Evolutionary conservation across 192 early-diverging fungal genomes (phyloP).

Genomic region (Haplosporangium gracile): DNA sequence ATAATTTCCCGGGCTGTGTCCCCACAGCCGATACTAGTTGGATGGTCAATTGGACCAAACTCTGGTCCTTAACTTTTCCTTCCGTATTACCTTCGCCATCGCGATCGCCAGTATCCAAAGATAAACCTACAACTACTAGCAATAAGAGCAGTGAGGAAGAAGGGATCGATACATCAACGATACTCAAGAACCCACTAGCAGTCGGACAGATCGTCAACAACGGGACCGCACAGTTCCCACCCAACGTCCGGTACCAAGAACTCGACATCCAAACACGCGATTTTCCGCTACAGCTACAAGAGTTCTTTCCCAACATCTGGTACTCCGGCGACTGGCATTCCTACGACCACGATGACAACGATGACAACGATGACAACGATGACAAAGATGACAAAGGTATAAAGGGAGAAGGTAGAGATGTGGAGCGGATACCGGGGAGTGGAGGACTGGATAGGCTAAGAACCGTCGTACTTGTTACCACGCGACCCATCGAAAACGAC

Average conservation of each 20-base stretch:
- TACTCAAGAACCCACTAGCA: slow-evolving; percentile 56
- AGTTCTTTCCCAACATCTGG: slow-evolving; percentile 63
- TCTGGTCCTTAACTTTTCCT: background rate
- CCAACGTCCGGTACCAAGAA: slow-evolving; percentile 66
- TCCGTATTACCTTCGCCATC: background rate
- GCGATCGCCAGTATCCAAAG: no score
- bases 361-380: slow-evolving; percentile 11
- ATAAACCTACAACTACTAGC: background rate
- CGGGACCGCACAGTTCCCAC: slow-evolving; percentile 26
- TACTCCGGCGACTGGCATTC: slow-evolving; percentile 41
- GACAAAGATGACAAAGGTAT: background rate
- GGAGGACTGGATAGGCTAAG: slow-evolving; percentile 33
- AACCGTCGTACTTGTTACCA: slow-evolving; percentile 51
- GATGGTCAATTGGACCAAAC: slow-evolving; percentile 38
- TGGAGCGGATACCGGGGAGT: slow-evolving; percentile 9
- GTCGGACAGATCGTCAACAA: slow-evolving; percentile 65
- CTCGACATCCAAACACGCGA: slow-evolving; percentile 43
- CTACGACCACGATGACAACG: slow-evolving; percentile 20
- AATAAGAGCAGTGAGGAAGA: background rate
- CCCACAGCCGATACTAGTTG: slow-evolving; percentile 58
- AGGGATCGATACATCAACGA: slow-evolving; percentile 4
- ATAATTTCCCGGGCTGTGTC: slow-evolving; percentile 62
- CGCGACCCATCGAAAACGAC: slow-evolving; percentile 31
- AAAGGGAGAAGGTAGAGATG: background rate
- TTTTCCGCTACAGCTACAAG: slow-evolving; percentile 52